Evolutionary conservation across 352 stramenopile species (phyloP), one percentile per base, ranked within the genome.

Genomic region (Poterioochromonas sp.): DNA sequence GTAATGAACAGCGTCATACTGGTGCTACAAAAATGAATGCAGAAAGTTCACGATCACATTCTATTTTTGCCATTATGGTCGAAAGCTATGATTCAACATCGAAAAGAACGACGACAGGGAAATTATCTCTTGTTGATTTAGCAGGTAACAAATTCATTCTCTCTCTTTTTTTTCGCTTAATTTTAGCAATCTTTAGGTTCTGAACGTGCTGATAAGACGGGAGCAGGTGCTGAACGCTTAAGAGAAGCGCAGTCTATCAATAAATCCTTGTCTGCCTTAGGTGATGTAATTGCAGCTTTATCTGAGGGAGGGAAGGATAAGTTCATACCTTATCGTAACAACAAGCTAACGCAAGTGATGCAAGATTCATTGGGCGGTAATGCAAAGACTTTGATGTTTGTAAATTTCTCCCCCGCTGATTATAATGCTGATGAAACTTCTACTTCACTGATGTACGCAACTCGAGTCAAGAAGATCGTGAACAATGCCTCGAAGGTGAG

Each of bases 21-120:
- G 90, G 87, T 0, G 88, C 90, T 0, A 96, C 90, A 54, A 94
- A 94, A 83, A 95, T 96, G 91, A 95, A 96, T 83, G 89, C 89
- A 65, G 90, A 94, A 78, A 93, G 86, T 80, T 58, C 47, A 26
- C 47, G 47, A 26, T 58, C 47, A 15, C 47, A 58, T 26, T 58
- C 47, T 58, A 26, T 58, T 15, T 58, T 58, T 26, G 47, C 47
- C 47, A 58, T 58, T 40, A 78, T 94, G 15, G 82, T 95, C 3
- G 86, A 95, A 73, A 91, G 87, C 80, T 92, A 90, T 80, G 92
- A 95, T 80, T 83, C 88, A 89, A 78, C 88, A 0, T 94, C 90
- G 5, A 93, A 94, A 73, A 83, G 88, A 68, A 84, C 60, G 2
- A 78, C 60, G 0, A 74, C 64, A 44, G 86, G 83, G 71, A 88